phyloP scores from a whole-genome alignment of 306 rosid species.

The Inga oerstediana region DNA sequence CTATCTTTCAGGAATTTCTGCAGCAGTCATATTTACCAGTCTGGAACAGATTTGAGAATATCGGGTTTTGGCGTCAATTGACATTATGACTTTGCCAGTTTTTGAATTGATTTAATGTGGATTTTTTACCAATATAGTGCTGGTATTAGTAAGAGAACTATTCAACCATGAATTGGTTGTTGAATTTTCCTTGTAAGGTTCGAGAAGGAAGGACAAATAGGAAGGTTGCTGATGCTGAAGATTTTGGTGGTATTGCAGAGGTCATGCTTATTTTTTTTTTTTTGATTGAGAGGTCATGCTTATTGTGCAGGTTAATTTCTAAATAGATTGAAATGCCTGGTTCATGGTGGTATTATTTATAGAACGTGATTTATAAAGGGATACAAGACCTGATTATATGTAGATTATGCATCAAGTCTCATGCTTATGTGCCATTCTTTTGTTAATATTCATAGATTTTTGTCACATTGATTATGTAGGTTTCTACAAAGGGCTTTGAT shows the following conservation, averaged over 20 bases:
- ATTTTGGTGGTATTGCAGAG: conserved; percentile 65
- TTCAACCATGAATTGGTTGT: conserved; percentile 4
- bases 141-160: neutral
- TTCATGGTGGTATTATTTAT: conserved; percentile 16
- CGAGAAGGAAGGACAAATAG: conserved; percentile 87
- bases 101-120: neutral
- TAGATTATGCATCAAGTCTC: conserved; percentile 15
- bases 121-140: conserved; percentile 20
- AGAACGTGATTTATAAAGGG: conserved; percentile 27
- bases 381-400: conserved; percentile 4
- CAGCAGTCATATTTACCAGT: conserved; percentile 72
- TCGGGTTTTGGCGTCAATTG: conserved; percentile 96
- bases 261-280: no score
- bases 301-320: conserved; percentile 66
- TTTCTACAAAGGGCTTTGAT: conserved; percentile 69
- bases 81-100: conserved; percentile 55
- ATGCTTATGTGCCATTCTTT: neutral
- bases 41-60: conserved; percentile 92
- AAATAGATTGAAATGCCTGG: conserved; percentile 14
- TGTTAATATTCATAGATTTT: conserved; percentile 4
- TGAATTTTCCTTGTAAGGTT: conserved; percentile 53
- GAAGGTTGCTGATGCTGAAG: conserved; percentile 48
- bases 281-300: no score
- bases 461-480: conserved; percentile 51
- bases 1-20: conserved; percentile 86